Conservation (phyloP, 1,139 yeast species). For the Taphrina deformans region DNA sequence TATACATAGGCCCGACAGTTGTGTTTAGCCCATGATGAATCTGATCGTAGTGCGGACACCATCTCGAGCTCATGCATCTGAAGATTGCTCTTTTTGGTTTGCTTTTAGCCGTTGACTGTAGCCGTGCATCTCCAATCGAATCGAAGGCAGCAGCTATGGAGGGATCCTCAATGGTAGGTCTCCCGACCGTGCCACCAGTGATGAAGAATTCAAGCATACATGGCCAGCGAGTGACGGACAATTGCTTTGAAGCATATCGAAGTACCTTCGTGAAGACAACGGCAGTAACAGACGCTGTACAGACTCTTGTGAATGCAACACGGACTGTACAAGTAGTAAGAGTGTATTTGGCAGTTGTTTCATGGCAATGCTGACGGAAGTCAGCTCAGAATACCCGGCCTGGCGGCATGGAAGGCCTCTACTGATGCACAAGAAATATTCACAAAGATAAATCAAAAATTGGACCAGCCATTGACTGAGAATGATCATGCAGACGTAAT, state of each 20-base stretch:
- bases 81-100: too few species aligned
- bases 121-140: too few species aligned
- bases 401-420: neutral
- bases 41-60: too few species aligned
- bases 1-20: too few species aligned
- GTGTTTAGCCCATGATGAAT: too few species aligned
- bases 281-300: constrained; percentile 8
- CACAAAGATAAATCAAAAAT: neutral
- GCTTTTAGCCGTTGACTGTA: too few species aligned
- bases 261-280: neutral
- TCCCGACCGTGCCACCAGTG: too few species aligned
- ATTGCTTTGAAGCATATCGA: constrained; percentile 11
- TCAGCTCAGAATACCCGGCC: constrained; percentile 1
- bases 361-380: too few species aligned
- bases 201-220: neutral
- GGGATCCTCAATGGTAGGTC: too few species aligned
- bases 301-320: neutral
- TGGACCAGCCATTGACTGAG: neutral
- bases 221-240: constrained; percentile 2
- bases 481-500: neutral
- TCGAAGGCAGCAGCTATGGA: too few species aligned
- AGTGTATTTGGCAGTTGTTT: too few species aligned
- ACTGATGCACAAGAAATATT: neutral
- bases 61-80: too few species aligned
- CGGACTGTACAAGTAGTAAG: neutral